phyloP scores from a whole-genome alignment of 768 basidiomycete genomes.

The Boletus reticulatus region DNA sequence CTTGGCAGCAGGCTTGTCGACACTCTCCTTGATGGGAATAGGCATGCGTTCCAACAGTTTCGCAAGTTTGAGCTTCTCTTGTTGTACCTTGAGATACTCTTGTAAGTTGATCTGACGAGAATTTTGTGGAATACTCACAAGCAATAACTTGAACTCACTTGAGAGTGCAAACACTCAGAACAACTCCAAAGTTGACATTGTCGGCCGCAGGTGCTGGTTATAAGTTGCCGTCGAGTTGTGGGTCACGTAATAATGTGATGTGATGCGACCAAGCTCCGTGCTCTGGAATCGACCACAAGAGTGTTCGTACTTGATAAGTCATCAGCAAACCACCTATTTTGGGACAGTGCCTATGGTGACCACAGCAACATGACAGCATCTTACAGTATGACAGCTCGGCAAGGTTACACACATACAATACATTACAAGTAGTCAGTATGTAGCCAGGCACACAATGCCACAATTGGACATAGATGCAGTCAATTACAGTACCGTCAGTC shows the following conservation, averaged over 20 bases:
- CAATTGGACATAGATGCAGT: no score
- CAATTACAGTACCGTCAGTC: no score
- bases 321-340: no score
- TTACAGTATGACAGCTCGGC: no score
- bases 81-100: constrained; percentile 22
- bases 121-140: constrained; percentile 15
- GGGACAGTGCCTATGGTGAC: no score
- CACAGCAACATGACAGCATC: no score
- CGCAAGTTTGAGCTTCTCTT: constrained; percentile 41
- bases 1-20: constrained; percentile 95
- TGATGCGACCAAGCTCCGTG: constrained; percentile 1
- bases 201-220: no score
- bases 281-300: constrained; percentile 2
- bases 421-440: no score
- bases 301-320: no score
- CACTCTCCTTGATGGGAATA: constrained; percentile 94
- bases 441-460: no score
- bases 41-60: constrained; percentile 3
- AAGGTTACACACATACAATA: no score
- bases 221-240: constrained; percentile 39
- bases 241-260: constrained; percentile 35
- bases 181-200: no score
- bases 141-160: constrained; percentile 4
- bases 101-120: background rate
- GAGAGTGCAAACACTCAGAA: constrained; percentile 19